A percentile compares a stretch with the other conserved stretches of the same genome.
phyloP scores from a whole-genome alignment of 1,284 basidiomycete genomes.

The Boletus hoseneyae region DNA sequence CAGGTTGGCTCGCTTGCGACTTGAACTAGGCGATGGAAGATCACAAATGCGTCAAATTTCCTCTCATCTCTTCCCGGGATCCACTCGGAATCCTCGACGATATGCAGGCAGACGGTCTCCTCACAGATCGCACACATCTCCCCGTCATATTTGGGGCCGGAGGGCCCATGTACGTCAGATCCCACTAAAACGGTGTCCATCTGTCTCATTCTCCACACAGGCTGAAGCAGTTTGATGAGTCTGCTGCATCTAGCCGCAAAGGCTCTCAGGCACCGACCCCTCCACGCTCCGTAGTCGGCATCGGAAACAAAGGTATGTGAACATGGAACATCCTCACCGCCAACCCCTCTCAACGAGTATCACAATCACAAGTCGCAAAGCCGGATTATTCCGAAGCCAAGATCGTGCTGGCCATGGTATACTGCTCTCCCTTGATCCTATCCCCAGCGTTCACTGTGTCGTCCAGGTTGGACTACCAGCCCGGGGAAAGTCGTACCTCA shows the following conservation, averaged over 20 bases:
- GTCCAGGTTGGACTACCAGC: slow-evolving; percentile 75
- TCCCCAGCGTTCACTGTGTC: slow-evolving; percentile 1
- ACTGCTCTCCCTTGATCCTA: slow-evolving; percentile 9
- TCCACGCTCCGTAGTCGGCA: slow-evolving; percentile 75
- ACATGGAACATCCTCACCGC: slow-evolving; percentile 6
- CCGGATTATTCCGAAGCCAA: slow-evolving; percentile 98
- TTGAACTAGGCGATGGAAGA: slow-evolving; percentile 17
- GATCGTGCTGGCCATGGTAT: slow-evolving; percentile 97
- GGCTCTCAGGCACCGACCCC: slow-evolving; percentile 70
- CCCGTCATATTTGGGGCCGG: slow-evolving; percentile 32
- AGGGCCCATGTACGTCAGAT: slow-evolving; percentile 29
- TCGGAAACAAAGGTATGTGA: slow-evolving; percentile 70
- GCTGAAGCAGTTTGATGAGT: slow-evolving; percentile 78
- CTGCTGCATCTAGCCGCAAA: slow-evolving; percentile 60
- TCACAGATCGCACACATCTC: slow-evolving; percentile 17
- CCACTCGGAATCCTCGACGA: slow-evolving; percentile 27
- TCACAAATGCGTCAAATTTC: slow-evolving; percentile 15
- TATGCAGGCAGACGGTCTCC: slow-evolving; percentile 25
- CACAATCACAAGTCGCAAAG: slow-evolving; percentile 75
- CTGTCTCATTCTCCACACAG: slow-evolving; percentile 36
- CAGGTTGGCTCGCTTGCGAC: background rate
- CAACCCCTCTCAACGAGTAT: background rate
- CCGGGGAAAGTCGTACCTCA: slow-evolving; percentile 81
- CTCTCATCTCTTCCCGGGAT: slow-evolving; percentile 7
- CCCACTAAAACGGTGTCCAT: background rate